A percentile compares a stretch with the other conserved stretches of the same genome.
Evolutionary conservation across 768 basidiomycete species (phyloP).

Genomic region (Tricholoma matsutake): DNA sequence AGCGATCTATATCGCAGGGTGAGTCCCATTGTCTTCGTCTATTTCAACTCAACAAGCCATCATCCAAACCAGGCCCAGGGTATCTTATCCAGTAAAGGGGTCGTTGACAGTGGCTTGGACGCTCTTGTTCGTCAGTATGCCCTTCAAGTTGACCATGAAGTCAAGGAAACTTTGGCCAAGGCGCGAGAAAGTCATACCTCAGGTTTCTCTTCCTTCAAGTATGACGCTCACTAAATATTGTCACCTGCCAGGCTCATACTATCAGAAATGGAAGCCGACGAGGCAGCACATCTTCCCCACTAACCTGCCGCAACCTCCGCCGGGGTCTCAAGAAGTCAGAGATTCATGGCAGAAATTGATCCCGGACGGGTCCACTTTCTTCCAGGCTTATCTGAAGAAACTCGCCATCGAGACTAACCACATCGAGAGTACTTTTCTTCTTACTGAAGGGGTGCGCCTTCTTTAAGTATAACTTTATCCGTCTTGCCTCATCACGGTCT

Average conservation of each 20-base stretch:
- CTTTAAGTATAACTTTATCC: background rate
- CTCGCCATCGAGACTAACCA: slow-evolving; percentile 28
- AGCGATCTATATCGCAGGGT: slow-evolving; percentile 17
- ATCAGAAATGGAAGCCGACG: slow-evolving; percentile 21
- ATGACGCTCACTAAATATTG: background rate
- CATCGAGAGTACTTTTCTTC: slow-evolving; percentile 22
- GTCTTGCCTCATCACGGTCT: background rate
- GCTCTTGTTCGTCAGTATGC: slow-evolving; percentile 7
- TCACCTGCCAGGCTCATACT: slow-evolving; percentile 10
- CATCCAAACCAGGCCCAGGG: slow-evolving; percentile 13
- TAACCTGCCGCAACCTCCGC: slow-evolving; percentile 17
- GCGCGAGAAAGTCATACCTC: slow-evolving; percentile 10
- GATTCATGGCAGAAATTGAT: slow-evolving; percentile 18
- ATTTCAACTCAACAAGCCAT: slow-evolving; percentile 1
- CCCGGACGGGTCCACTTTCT: slow-evolving; percentile 10
- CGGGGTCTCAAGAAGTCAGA: slow-evolving; percentile 17
- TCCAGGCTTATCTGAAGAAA: slow-evolving; percentile 17
- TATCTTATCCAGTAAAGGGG: slow-evolving; percentile 10
- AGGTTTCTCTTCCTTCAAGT: slow-evolving; percentile 2
- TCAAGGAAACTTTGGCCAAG: slow-evolving; percentile 9
- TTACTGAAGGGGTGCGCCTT: slow-evolving; percentile 19
- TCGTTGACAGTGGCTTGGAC: slow-evolving; percentile 10
- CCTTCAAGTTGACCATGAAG: slow-evolving; percentile 9
- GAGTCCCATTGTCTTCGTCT: background rate
- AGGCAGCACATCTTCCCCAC: slow-evolving; percentile 21